phyloP scores from a whole-genome alignment of 2,329 filamentous ascomycete species.

The Arthrocladium fulminans region DNA sequence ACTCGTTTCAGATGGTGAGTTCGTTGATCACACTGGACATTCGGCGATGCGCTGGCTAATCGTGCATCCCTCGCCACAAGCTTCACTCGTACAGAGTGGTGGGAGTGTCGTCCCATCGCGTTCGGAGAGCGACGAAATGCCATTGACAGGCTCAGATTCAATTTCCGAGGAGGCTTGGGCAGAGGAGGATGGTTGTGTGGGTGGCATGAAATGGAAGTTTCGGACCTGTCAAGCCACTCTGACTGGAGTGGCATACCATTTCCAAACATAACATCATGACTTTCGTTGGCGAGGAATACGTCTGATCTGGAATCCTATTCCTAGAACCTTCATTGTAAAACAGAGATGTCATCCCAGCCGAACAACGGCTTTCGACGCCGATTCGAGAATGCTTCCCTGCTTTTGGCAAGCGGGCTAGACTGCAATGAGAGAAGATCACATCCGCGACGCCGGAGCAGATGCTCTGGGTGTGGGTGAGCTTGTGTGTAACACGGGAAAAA shows the following conservation, averaged over 20 bases:
- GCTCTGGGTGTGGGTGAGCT: background rate
- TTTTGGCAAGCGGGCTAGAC: background rate
- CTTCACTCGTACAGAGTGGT: background rate
- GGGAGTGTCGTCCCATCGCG: background rate
- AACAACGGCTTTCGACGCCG: background rate
- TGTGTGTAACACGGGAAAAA: background rate
- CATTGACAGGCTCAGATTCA: slow-evolving; percentile 8
- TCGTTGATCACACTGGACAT: slow-evolving; percentile 6
- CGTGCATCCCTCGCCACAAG: background rate
- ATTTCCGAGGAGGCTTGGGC: background rate
- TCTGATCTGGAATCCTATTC: background rate
- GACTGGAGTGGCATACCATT: background rate
- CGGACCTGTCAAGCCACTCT: slow-evolving; percentile 4
- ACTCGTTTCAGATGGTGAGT: slow-evolving; percentile 20
- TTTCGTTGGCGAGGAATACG: background rate
- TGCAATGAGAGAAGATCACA: background rate
- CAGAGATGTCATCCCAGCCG: background rate
- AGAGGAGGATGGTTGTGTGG: background rate
- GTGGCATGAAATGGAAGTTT: background rate
- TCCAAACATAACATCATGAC: slow-evolving; percentile 1
- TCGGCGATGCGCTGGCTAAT: slow-evolving; percentile 10
- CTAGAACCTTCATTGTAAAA: background rate
- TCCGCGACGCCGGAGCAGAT: background rate
- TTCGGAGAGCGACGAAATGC: background rate
- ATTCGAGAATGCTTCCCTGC: slow-evolving; percentile 4